These are phyloP conservation scores for Arbutus unedo DNA, from an alignment of 148 eudicot genomes.

Conservation along the genomic window DNA sequence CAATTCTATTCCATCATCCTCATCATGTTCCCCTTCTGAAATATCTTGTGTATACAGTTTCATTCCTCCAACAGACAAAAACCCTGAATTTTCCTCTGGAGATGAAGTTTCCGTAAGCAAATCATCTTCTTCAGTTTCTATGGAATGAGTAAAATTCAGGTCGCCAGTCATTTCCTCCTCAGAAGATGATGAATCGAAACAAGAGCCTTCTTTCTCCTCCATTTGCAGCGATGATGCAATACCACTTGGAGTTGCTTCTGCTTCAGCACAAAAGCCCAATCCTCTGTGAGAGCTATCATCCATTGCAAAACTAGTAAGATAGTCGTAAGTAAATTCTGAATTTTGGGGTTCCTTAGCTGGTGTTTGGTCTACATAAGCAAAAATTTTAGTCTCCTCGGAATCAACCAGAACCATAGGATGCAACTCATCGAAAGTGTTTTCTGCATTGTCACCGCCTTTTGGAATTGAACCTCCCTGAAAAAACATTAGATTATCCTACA, in stretches of 20 bases:
- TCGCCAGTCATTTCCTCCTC: slow-evolving; percentile 48
- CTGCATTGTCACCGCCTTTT: slow-evolving; percentile 21
- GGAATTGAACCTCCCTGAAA: slow-evolving; percentile 41
- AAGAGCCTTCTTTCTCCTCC: slow-evolving; percentile 31
- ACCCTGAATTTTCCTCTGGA: slow-evolving; percentile 52
- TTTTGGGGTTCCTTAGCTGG: slow-evolving; percentile 33
- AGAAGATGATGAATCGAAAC: slow-evolving; percentile 29
- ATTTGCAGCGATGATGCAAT: slow-evolving; percentile 23
- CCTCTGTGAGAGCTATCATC: slow-evolving; percentile 71
- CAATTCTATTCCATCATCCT: slow-evolving; percentile 37
- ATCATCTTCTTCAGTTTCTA: slow-evolving; percentile 32
- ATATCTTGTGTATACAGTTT: slow-evolving; percentile 80
- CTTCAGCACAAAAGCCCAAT: slow-evolving; percentile 59
- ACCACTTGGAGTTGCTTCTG: slow-evolving; percentile 23
- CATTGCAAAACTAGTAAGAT: slow-evolving; percentile 48
- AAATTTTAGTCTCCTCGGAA: slow-evolving; percentile 39
- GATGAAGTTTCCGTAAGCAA: slow-evolving; percentile 30
- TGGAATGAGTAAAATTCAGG: slow-evolving; percentile 26
- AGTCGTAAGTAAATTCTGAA: slow-evolving; percentile 49
- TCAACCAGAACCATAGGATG: slow-evolving; percentile 49
- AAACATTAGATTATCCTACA: neutral
- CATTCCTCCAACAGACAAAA: slow-evolving; percentile 76
- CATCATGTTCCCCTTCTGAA: slow-evolving; percentile 52
- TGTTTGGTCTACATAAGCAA: slow-evolving; percentile 48
- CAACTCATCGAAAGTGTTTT: slow-evolving; percentile 26